phyloP scores from a whole-genome alignment of 129 eudicot genomes.

The Smallanthus sonchifolius region DNA sequence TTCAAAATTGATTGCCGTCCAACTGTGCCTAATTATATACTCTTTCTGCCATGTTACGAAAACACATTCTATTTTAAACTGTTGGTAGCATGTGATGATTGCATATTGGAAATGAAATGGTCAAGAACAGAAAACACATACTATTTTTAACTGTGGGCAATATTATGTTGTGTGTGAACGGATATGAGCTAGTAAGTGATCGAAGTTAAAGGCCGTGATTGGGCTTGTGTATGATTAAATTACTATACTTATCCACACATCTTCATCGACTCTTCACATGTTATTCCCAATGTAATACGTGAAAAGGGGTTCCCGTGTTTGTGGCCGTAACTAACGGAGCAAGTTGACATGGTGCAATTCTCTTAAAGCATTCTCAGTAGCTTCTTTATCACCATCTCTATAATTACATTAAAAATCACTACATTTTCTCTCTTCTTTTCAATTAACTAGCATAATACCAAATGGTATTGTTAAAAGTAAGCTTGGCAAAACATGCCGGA shows the following conservation, averaged over 20 bases:
- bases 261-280: no score
- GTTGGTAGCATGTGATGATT: slow-evolving; percentile 1
- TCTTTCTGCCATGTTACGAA: neutral
- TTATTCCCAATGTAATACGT: no score
- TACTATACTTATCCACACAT: no score
- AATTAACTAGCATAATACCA: no score
- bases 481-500: no score
- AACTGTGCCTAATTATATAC: neutral
- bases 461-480: neutral
- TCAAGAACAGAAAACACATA: neutral
- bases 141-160: neutral
- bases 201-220: neutral
- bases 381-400: no score
- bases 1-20: neutral
- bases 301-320: neutral
- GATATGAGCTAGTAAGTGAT: neutral
- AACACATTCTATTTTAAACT: slow-evolving; percentile 8
- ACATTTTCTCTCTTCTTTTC: no score
- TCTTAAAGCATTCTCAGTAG: no score
- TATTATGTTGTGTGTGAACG: neutral
- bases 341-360: no score
- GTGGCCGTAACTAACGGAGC: neutral
- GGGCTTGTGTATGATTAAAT: neutral
- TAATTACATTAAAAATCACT: no score
- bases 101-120: neutral